A percentile compares a stretch with the other conserved stretches of the same genome.
Conservation (phyloP, 2,329 filamentous ascomycete genomes). For the Magnaporthiopsis incrustans region DNA sequence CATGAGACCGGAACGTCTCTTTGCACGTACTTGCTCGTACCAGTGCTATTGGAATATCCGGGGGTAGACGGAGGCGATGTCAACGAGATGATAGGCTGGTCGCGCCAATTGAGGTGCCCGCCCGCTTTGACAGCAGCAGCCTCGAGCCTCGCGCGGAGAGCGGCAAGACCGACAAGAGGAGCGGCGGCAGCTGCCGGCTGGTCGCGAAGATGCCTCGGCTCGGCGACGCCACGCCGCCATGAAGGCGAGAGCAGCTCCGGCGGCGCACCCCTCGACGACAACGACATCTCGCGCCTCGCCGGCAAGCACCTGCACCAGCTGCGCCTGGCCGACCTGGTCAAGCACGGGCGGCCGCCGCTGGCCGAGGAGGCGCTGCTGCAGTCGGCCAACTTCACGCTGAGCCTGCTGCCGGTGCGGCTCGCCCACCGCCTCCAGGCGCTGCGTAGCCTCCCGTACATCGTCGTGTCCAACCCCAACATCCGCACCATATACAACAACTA, state of each 20-base stretch:
- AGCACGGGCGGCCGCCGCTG: constrained; percentile 76
- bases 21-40: not conserved
- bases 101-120: constrained; percentile 6
- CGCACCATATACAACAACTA: constrained; percentile 95
- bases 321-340: constrained; percentile 81
- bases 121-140: not conserved
- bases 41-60: not conserved
- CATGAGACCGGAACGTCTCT: not conserved
- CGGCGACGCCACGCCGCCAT: not conserved
- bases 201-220: not conserved
- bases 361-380: constrained; percentile 71
- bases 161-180: not conserved
- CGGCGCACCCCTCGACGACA: constrained; percentile 50
- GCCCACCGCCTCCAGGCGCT: constrained; percentile 91
- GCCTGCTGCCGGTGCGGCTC: constrained; percentile 82
- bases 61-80: constrained; percentile 1
- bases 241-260: constrained; percentile 15
- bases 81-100: constrained; percentile 3
- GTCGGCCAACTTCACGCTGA: constrained; percentile 93
- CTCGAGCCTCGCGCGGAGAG: not conserved
- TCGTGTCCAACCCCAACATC: constrained; percentile 95
- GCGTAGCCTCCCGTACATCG: constrained; percentile 91
- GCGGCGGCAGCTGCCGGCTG: too few species aligned
- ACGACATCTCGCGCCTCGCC: constrained; percentile 72
- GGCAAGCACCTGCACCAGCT: constrained; percentile 71